Base-by-base conservation (phyloP, 208 protist species). In the Leishmania arabica region DNA sequence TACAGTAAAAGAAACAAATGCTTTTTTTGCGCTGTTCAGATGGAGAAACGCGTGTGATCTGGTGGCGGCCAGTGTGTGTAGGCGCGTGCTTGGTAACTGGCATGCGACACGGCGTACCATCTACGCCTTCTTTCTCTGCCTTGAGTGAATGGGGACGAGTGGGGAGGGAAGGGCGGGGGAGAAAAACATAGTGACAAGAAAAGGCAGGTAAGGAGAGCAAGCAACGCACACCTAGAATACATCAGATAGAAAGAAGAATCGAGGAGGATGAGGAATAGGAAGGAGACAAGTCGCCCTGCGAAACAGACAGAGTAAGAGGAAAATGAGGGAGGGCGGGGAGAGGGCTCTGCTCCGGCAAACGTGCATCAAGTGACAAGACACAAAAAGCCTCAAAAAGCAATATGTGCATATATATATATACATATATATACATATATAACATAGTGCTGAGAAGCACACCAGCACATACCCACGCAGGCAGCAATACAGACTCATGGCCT, bases 371-470 rank as follows among this genome's bases (percentile, higher is more conserved):
- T 51, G 42, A 73, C 45, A 73, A 45, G 47, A 4, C 4, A 31
- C 40, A 73, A 79, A 82, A 51, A 51, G 53, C 19, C 66, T n/a
- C 79, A 78, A 80, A 58, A 87, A 85, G 49, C 15, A 78, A 74
- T 62, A 70, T 27, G 53, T 34, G 60, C 31, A 60, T 65, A 54
- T 56, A 34, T 74, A 47, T 54, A 75, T n/a, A 58, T 15, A 58
- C 3, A 34, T 74, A 47, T 54, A 75, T n/a, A 58, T 15, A 58
- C 3, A 58, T 49, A 15, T 65, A 21, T 64, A 24, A 21, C 19
- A n/a, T 42, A 17, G 49, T 56, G 15, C 37, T 75, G 31, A 56
- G 27, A 75, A 51, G 21, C 47, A 76, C 72, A 76, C 19, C n/a
- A 9, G 15, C 51, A 62, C 31, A 62, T 27, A 9, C 17, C 60